Conservation (phyloP, 2,329 filamentous ascomycete genomes). For the Didymella pomorum region DNA sequence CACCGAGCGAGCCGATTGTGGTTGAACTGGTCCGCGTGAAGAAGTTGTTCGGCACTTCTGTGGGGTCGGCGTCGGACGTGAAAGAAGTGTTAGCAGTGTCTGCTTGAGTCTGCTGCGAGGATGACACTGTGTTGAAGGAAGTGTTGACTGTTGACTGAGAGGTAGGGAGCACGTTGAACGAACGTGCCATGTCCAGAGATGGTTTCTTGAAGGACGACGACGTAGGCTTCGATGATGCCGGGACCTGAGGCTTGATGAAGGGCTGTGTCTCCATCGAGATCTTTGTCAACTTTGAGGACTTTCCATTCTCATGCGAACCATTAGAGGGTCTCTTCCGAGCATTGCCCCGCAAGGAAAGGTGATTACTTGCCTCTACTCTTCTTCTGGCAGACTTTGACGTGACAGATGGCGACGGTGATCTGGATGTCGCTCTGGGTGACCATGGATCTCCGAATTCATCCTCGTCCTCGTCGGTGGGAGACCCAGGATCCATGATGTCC, state of each 20-base stretch:
- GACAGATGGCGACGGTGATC: constrained; percentile 16
- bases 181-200: constrained; percentile 30
- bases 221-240: not conserved
- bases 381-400: constrained; percentile 31
- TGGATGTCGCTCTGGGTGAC: constrained; percentile 29
- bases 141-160: constrained; percentile 30
- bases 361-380: constrained; percentile 39
- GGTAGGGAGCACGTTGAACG: constrained; percentile 24
- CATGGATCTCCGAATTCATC: constrained; percentile 32
- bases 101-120: constrained; percentile 34
- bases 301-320: constrained; percentile 26
- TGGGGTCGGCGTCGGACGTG: constrained; percentile 24
- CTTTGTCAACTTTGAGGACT: constrained; percentile 41
- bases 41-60: not conserved
- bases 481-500: constrained; percentile 32
- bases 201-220: constrained; percentile 35
- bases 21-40: constrained; percentile 32
- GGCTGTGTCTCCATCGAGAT: constrained; percentile 38
- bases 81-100: constrained; percentile 40
- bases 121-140: constrained; percentile 35
- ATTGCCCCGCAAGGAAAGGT: constrained; percentile 24
- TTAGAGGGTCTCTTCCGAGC: constrained; percentile 36
- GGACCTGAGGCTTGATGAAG: constrained; percentile 7
- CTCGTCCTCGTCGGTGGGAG: constrained; percentile 44
- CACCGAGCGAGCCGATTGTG: constrained; percentile 30